Base-by-base conservation (phyloP, 2,329 filamentous ascomycete genomes). In the Alternaria hordeiaustralica region DNA sequence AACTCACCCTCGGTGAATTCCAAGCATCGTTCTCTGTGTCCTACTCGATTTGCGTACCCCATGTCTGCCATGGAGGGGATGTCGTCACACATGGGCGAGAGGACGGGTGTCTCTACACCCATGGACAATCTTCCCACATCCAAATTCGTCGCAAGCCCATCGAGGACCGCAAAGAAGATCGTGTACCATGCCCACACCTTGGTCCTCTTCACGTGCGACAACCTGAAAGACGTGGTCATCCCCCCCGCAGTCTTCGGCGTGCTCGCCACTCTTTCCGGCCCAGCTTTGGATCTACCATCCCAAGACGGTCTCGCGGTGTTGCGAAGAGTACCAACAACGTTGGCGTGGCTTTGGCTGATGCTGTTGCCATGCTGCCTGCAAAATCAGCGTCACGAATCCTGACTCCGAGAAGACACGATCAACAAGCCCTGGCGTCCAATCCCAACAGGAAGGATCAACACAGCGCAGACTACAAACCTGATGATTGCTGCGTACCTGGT, bases 341-440 rank as follows among this genome's bases (percentile, higher is more conserved):
- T 60, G 2, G 4, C 69, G 0, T 73, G 64, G 66, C 61, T 70
- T 55, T 84, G 80, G 25, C 79, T 82, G 1, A 82, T 75, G 0
- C 82, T 69, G 3, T 76, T 83, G 4, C 68, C 79, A 44, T 81
- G 81, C 62, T 75, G 75, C 49, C 69, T 82, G 4, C 75, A 77
- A 50, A 83, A 83, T 54, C 81, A 83, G 57, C 74, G 80, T 4
- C 65, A 69, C 3, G 65, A 73, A 3, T 67, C 61, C 3, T 77
- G 80, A 3, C 61, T 82, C 5, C 56, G 65, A 0, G 82, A 84
- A 59, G 82, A 84, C 62, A 36, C 54, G 0, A 62, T 80, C 59
- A 84, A 84, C 72, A 83, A 83, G 57, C 80, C 81, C 33, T 80
- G 78, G 78, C 67, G 78, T 8, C 72, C 77, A 0, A 66, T 80